Evolutionary conservation across 257 asterid genomes (phyloP).

Genomic region (Lantana camara): DNA sequence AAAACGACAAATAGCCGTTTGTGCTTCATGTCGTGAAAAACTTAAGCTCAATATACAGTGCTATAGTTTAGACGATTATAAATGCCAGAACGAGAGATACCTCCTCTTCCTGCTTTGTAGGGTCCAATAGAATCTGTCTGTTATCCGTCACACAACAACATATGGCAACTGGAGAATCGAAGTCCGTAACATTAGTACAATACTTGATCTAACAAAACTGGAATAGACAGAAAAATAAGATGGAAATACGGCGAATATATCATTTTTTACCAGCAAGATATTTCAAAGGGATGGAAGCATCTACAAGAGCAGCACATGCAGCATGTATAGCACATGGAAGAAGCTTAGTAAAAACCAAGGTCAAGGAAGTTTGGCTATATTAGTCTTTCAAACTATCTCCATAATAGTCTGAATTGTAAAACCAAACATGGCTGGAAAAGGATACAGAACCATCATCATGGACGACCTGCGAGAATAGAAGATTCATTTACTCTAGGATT

Average conservation of each 20-base stretch:
- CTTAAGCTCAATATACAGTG: not conserved
- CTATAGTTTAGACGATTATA: not conserved
- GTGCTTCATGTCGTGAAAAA: not conserved
- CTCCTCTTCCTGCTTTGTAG: conserved; percentile 84
- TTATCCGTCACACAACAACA: conserved; percentile 69
- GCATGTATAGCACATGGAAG: conserved; percentile 96
- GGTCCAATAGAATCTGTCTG: conserved; percentile 74
- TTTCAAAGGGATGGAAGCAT: conserved; percentile 91
- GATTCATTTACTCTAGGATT: conserved; percentile 15
- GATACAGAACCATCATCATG: conserved; percentile 99
- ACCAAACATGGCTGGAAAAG: conserved; percentile 36
- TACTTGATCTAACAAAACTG: not conserved
- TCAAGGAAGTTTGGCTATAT: conserved; percentile 54
- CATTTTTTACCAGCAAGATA: conserved; percentile 67
- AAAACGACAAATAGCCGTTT: not conserved
- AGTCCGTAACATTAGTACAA: conserved; percentile 21
- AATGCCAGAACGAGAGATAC: conserved; percentile 34
- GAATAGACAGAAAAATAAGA: conserved; percentile 9
- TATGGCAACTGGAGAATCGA: conserved; percentile 60
- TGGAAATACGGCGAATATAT: not conserved
- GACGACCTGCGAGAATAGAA: conserved; percentile 61
- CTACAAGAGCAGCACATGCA: conserved; percentile 89
- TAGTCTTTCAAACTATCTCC: conserved; percentile 4
- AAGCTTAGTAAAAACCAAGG: conserved; percentile 58
- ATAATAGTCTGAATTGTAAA: not conserved